Evolutionary conservation across 2,329 filamentous ascomycete genomes (phyloP), one percentile per base, ranked within the genome.

Genomic region (Albifimbria verrucaria): DNA sequence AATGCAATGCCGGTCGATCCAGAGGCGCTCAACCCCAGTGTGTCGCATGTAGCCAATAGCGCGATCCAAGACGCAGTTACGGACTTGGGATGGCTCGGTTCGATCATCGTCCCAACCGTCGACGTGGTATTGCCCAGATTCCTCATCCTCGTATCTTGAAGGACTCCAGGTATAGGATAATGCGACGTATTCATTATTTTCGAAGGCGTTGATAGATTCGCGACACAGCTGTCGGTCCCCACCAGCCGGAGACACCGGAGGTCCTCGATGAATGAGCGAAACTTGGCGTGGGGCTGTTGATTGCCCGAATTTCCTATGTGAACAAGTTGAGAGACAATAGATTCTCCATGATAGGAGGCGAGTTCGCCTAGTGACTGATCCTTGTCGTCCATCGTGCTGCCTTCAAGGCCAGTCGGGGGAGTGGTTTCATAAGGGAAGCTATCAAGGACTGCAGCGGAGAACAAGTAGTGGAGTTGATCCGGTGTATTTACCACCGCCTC

Each of bases 1-100:
- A 15, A 67, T 65, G 20, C 65, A 62, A 46, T 67, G 62, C 1
- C 52, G 51, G 44, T 69, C 66, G 3, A 68, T 67, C 65, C 65
- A 69, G 3, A 68, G 43, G n/a, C 60, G 48, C 1, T 51, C 22
- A 9, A 68, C 53, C 1, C 53, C 17, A 2, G 41, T 28, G 4
- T 57, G 50, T 24, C 51, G 21, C 65, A 66, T 68, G 18, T 67
- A 67, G 4, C 32, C 50, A 4, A 58, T 44, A 10, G 60, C 50
- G 5, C 65, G 58, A 7, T 62, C 57, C 0, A 67, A 52, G 1
- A 66, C 53, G 1, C 61, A 62, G 22, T 64, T 59, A 17, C 65
- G 58, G 2, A 68, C 64, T 10, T 46, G 2, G 1, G 64, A 63
- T 10, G 17, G 25, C 42, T 48, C 15, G 46, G 51, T 39, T 20